Base-by-base conservation (phyloP, 2,329 filamentous ascomycete genomes). In the Periconia macrospinosa region DNA sequence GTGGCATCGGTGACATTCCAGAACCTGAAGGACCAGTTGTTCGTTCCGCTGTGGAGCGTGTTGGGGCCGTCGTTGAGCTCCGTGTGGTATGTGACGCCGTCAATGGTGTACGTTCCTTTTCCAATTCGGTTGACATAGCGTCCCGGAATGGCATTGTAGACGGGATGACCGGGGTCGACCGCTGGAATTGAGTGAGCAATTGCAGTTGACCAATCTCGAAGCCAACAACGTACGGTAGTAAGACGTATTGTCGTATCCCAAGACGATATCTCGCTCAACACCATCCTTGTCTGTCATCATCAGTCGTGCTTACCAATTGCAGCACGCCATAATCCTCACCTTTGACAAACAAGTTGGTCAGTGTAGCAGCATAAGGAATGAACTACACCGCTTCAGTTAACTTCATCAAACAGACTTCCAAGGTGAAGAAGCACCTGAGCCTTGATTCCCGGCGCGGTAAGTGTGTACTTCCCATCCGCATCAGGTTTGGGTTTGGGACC, bases 121-220 rank as follows among this genome's bases (percentile, higher is more conserved):
- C 69, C 67, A 51, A 71, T 71, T n/a, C 69, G 68, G 41, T 70
- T 70, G 37, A 64, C 66, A 47, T 71, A 71, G 30, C 65, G 60
- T 20, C 69, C 69, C 13, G 69, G 69, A 37, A 71, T 63, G 19
- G 68, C 67, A 53, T 71, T 71, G 57, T 70, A 71, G 13, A 71
- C 69, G 9, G 69, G 69, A 47, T 71, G 69, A 27, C 67, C 66
- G 20, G 69, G 67, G 48, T 71, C 69, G 45, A 70, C 65, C 17
- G 69, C 68, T 71, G 30, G 13, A n/a, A n/a, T 13, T 6, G 18
- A 50, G 63, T 52, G 55, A 61, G 50, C 15, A n/a, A 37, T 37
- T 41, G 41, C 30, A 47, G 14, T 3, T 23, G 33, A 45, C 42
- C n/a, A 23, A 15, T 40, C 23, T 9, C 48, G 33, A 23, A 49